These are phyloP conservation scores for Aquilaria sinensis DNA, from an alignment of 345 rosid species.

Conservation along the genomic window DNA sequence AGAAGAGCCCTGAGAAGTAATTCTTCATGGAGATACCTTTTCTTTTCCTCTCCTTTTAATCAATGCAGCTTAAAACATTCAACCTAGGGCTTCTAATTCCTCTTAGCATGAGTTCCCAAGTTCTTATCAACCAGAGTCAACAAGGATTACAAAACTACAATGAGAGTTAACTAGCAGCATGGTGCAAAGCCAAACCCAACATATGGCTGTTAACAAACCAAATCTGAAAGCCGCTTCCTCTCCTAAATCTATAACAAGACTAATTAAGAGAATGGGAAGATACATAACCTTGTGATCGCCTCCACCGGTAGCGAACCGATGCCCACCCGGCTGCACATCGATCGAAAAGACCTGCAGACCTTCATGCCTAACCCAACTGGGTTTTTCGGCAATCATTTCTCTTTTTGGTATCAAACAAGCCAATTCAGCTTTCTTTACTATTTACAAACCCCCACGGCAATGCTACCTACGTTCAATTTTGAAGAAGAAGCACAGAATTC, in stretches of 20 bases:
- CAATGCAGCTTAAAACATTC: too few relatives aligned
- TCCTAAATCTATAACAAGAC: neutral
- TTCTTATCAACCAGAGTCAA: neutral
- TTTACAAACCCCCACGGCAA: conserved; percentile 11
- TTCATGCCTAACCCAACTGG: conserved; percentile 92
- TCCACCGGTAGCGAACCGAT: conserved; percentile 96
- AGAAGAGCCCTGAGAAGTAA: too few relatives aligned
- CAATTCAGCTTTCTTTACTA: conserved; percentile 13
- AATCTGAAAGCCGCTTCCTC: neutral
- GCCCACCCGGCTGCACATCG: conserved; percentile 96
- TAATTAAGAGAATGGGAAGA: conserved; percentile 6
- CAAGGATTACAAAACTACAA: neutral
- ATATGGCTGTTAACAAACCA: neutral
- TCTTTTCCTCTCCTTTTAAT: too few relatives aligned
- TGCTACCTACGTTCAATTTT: conserved; percentile 16
- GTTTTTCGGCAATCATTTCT: conserved; percentile 94
- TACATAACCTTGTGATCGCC: conserved; percentile 89
- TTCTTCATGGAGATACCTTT: too few relatives aligned
- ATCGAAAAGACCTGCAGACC: conserved; percentile 97
- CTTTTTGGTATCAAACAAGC: conserved; percentile 4
- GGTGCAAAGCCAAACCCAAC: neutral
- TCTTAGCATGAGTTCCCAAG: neutral
- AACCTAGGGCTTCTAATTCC: neutral
- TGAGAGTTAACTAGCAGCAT: conserved; percentile 8
- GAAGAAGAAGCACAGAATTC: conserved; percentile 7